Base-by-base conservation (phyloP, 2,329 filamentous ascomycete genomes). In the Cyclaneusma minus region DNA sequence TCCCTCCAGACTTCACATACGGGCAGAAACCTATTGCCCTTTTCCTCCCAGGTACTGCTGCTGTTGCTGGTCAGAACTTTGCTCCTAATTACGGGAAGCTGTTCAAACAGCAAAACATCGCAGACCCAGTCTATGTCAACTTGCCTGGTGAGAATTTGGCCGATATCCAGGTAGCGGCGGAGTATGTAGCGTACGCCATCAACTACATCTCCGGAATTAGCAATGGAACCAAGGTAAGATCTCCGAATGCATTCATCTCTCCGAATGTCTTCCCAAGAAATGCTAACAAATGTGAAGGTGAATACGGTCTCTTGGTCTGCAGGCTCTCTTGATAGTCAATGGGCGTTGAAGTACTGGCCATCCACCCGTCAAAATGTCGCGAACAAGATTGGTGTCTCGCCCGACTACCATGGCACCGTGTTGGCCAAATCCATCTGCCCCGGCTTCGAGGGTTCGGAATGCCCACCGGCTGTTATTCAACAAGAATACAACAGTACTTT, bases 271-370 rank as follows among this genome's bases (percentile, higher is more conserved):
- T n/a, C n/a, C n/a, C n/a, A n/a, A n/a, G n/a, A n/a, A 45, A n/a
- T n/a, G n/a, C n/a, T n/a, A n/a, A n/a, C n/a, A n/a, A n/a, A n/a
- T n/a, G n/a, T n/a, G 10, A 50, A 56, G 11, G 45, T 62, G 5
- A 48, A 50, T 11, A 46, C 65, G 12, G 43, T 68, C 11, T 53
- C 51, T 9, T 70, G 60, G 61, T 67, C 61, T 0, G 64, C 70
- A 43, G 65, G 65, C 10, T 58, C 56, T 24, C 44, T 70, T 3
- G 48, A 63, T 31, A 49, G 56, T 0, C 66, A 71, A 40, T 70
- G 65, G 67, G 62, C 58, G 0, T 48, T 65, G 34, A 68, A 67
- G 35, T 68, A 65, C 48, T 69, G 60, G 59, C 62, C 62, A 0
- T 62, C 56, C 2, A 62, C 58, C 2, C 53, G 56, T 4, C 34